Conservation (phyloP, 768 basidiomycete species). For the Austroboletus eburneus region DNA sequence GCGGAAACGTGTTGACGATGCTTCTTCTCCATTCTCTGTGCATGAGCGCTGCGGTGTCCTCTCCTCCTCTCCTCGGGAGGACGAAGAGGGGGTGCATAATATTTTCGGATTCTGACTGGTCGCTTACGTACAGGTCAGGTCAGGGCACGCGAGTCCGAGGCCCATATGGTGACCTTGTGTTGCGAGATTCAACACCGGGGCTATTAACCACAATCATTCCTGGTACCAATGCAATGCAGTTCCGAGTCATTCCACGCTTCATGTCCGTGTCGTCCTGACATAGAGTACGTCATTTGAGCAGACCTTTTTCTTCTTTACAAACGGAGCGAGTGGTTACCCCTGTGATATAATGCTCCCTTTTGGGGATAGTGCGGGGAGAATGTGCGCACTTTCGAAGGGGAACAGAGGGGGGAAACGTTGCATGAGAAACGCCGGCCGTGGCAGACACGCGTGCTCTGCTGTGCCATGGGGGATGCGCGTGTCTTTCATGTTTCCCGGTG, state of each 20-base stretch:
- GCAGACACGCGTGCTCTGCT: slow-evolving; percentile 27
- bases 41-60: slow-evolving; percentile 2
- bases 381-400: not conserved
- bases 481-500: slow-evolving; percentile 11
- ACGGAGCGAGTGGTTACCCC: not conserved
- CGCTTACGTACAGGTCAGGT: slow-evolving; percentile 8
- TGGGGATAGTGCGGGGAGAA: slow-evolving; percentile 5
- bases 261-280: slow-evolving; percentile 9
- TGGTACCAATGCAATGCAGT: too few relatives aligned
- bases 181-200: not conserved
- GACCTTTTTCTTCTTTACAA: too few relatives aligned
- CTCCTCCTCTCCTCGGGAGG: slow-evolving; percentile 2
- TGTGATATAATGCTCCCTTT: slow-evolving; percentile 8
- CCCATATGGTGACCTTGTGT: slow-evolving; percentile 2
- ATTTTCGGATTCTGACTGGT: not conserved
- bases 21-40: slow-evolving; percentile 12
- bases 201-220: not conserved
- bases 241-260: slow-evolving; percentile 3
- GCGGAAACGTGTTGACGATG: slow-evolving; percentile 22
- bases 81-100: not conserved
- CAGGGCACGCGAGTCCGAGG: slow-evolving; percentile 11
- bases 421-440: slow-evolving; percentile 10
- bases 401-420: slow-evolving; percentile 9
- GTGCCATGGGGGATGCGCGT: slow-evolving; percentile 27
- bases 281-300: too few relatives aligned